Base-by-base conservation (phyloP, 2,329 filamentous ascomycete species). In the Fusarium sacchari region DNA sequence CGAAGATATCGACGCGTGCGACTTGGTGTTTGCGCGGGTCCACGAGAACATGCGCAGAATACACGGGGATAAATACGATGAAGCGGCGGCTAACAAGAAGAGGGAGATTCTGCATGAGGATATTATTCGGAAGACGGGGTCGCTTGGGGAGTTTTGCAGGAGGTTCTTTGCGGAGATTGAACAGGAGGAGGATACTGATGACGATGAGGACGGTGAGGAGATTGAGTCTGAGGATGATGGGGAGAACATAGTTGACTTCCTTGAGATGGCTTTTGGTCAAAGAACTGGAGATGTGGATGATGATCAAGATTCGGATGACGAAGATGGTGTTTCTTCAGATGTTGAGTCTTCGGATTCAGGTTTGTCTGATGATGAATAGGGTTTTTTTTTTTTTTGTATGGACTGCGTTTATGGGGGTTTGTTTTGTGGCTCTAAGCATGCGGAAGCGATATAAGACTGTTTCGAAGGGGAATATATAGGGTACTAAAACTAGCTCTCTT, bases 351-450 rank as follows among this genome's bases (percentile, higher is more conserved):
- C 34, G 6, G 20, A 14, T 18, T 30, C 34, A 9, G 36, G 6
- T 13, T 17, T 17, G 17, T n/a, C 36, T 30, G 36, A 4, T 7
- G 14, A 55, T 14, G 24, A n/a, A 20, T n/a, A 40, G 50, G 50
- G 8, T 0, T n/a, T 9, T n/a, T 20, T n/a, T n/a, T n/a, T n/a
- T n/a, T n/a, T n/a, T 13, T 40, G 0, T 9, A n/a, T 5, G 24
- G 1, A 14, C 1, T 40, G 14, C 24, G 7, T 39, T 22, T 3
- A 12, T 1, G 3, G 24, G 24, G 4, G 4, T 10, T 10, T 9
- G 13, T 28, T 1, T 18, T 13, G 4, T 12, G 6, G 11, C 32
- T 17, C 2, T 6, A 6, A 3, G 12, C 9, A 15, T 18, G 7
- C 3, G 28, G 22, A 37, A 10, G 12, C 4, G n/a, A 13, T 11